phyloP scores from a whole-genome alignment of 2,329 filamentous ascomycete genomes.

The Chrysosporium keratinophilum region DNA sequence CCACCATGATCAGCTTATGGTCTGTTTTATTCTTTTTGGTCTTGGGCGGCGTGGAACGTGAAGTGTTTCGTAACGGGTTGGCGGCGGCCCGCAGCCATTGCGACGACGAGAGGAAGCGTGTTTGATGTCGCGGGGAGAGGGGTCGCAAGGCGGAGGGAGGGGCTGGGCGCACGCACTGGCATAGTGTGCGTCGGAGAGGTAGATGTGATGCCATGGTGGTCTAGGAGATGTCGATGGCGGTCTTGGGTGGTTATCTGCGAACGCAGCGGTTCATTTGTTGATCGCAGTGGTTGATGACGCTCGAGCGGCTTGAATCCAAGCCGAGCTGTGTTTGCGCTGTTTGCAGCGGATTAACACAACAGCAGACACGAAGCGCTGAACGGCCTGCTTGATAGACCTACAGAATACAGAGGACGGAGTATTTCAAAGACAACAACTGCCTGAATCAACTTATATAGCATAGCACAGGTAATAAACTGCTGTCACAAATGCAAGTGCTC shows the following conservation, averaged over 20 bases:
- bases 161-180: constrained; percentile 12
- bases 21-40: constrained; percentile 19
- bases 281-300: constrained; percentile 9
- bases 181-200: constrained; percentile 14
- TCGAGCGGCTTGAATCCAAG: not conserved
- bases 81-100: constrained; percentile 20
- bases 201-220: constrained; percentile 10
- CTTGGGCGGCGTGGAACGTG: constrained; percentile 13
- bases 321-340: constrained; percentile 3
- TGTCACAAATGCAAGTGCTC: no score
- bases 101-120: constrained; percentile 22
- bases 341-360: not conserved
- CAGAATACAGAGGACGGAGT: no score
- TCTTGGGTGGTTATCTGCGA: not conserved
- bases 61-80: constrained; percentile 25
- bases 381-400: no score
- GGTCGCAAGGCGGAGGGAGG: not conserved
- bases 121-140: constrained; percentile 6
- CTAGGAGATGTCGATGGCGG: not conserved
- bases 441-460: no score
- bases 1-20: constrained; percentile 25
- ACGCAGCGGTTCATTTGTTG: not conserved
- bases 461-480: no score
- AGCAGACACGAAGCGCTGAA: not conserved
- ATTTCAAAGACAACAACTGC: no score